Percentiles rank a stretch among this genome's conserved stretches.
phyloP scores from a whole-genome alignment of 805 yeast species.

The Barnettozyma sucrosica region DNA sequence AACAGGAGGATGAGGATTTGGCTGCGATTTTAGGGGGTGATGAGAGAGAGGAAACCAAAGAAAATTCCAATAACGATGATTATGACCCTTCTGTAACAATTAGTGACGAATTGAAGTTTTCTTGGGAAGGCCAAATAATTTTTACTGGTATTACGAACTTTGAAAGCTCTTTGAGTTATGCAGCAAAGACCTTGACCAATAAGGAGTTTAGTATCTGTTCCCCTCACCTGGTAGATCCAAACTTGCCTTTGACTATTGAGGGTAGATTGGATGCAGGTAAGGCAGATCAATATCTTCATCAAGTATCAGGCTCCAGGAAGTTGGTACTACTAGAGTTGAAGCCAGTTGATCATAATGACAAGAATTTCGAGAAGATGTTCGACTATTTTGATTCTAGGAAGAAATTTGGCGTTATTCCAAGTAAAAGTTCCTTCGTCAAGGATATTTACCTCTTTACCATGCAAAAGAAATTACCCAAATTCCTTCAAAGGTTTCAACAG shows the following conservation, averaged over 20 bases:
- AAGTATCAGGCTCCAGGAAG: conserved; percentile 44
- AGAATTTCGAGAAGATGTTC: conserved; percentile 20
- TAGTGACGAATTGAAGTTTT: conserved; percentile 12
- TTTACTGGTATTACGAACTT: conserved; percentile 47
- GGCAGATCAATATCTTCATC: conserved; percentile 53
- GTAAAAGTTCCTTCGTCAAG: conserved; percentile 35
- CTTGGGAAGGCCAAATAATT: conserved; percentile 45
- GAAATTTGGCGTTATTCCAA: conserved; percentile 43
- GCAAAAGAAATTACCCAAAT: conserved; percentile 15
- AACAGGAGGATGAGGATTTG: conserved; percentile 32
- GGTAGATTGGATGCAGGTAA: conserved; percentile 53
- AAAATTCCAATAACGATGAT: conserved; percentile 10
- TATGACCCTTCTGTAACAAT: conserved; percentile 16
- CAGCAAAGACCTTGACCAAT: conserved; percentile 26
- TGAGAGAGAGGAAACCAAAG: conserved; percentile 12
- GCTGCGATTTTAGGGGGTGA: conserved; percentile 28
- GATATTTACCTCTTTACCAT: conserved; percentile 40
- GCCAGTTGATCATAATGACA: conserved; percentile 17
- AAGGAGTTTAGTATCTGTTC: conserved; percentile 17
- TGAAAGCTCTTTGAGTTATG: conserved; percentile 24
- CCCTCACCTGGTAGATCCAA: conserved; percentile 22
- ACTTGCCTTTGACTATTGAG: conserved; percentile 39
- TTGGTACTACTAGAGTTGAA: conserved; percentile 44
- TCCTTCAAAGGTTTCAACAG: conserved; percentile 10
- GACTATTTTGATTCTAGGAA: conserved; percentile 31